Evolutionary conservation across 352 stramenopile genomes (phyloP).

Genomic region (Phytophthora megakarya): DNA sequence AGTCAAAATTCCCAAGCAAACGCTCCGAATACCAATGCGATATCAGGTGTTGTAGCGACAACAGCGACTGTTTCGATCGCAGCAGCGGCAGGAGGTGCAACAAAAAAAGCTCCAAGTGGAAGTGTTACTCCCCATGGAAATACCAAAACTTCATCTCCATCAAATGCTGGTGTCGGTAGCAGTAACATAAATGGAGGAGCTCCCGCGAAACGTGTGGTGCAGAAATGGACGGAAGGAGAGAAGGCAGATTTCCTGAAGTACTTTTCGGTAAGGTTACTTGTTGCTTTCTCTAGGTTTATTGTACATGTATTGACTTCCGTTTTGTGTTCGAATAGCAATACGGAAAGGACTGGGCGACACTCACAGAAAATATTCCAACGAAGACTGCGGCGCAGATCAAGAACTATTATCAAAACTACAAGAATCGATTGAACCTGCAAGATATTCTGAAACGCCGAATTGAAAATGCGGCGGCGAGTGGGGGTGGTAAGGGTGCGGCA

Average conservation of each 20-base stretch:
- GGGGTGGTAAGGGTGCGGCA: conserved; percentile 14
- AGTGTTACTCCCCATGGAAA: conserved; percentile 21
- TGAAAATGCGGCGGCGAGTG: conserved; percentile 47
- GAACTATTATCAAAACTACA: conserved; percentile 95
- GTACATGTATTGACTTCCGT: conserved; percentile 11
- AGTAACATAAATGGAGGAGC: conserved; percentile 19
- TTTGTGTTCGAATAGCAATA: conserved; percentile 55
- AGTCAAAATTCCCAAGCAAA: conserved; percentile 25
- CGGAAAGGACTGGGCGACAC: conserved; percentile 88
- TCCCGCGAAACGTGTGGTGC: conserved; percentile 79
- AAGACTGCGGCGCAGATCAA: conserved; percentile 92
- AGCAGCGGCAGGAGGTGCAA: conserved; percentile 3
- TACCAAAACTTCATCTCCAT: conserved; percentile 21
- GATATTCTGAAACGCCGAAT: conserved; percentile 86
- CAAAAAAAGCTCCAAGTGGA: conserved; percentile 20
- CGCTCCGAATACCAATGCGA: conserved; percentile 12
- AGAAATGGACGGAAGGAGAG: conserved; percentile 91
- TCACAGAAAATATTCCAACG: conserved; percentile 87
- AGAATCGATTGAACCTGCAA: conserved; percentile 89
- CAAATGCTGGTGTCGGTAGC: conserved; percentile 22
- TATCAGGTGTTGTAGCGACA: background rate
- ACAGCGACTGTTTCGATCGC: conserved; percentile 2
- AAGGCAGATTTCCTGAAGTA: conserved; percentile 90
- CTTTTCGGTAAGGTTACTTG: conserved; percentile 69
- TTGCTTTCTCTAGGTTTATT: background rate